Conservation (phyloP, 306 rosid species). For the Psophocarpus tetragonolobus region DNA sequence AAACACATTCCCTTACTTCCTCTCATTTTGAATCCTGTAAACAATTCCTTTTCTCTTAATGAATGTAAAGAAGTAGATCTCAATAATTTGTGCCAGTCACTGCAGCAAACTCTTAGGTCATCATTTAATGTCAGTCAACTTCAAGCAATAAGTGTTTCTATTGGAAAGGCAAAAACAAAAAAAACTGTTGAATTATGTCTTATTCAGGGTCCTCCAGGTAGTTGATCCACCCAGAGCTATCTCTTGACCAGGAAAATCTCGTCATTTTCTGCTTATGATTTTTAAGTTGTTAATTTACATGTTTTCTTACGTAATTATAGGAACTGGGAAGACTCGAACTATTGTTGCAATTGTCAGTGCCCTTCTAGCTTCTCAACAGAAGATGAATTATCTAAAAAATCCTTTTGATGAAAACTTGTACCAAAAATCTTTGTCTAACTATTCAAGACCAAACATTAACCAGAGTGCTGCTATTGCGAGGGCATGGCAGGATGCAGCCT, state of each 20-base stretch:
- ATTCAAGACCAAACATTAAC: constrained; percentile 50
- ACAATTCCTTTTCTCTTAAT: constrained; percentile 43
- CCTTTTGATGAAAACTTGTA: constrained; percentile 40
- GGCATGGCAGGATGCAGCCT: constrained; percentile 99
- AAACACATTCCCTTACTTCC: constrained; percentile 85
- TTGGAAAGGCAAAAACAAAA: constrained; percentile 49
- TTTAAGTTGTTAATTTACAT: constrained; percentile 29
- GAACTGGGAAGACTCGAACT: constrained; percentile 96
- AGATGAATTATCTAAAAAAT: constrained; percentile 38
- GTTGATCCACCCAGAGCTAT: constrained; percentile 27
- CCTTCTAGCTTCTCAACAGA: constrained; percentile 65
- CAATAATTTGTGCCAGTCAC: constrained; percentile 66
- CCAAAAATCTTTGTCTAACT: constrained; percentile 43
- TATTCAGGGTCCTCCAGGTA: constrained; percentile 99
- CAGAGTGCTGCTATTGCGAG: constrained; percentile 72
- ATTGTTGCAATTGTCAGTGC: constrained; percentile 93
- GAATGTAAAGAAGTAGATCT: constrained; percentile 57
- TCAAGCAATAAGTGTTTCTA: constrained; percentile 75
- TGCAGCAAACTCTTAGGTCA: constrained; percentile 72
- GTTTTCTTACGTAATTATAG: constrained; percentile 47
- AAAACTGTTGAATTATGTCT: constrained; percentile 72
- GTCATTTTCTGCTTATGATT: constrained; percentile 13
- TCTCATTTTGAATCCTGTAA: constrained; percentile 61
- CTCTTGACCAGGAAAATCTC: constrained; percentile 23
- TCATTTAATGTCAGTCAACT: constrained; percentile 86